These are phyloP conservation scores for Sporothrix sp. DNA, from an alignment of 2,329 filamentous ascomycete genomes.

Conservation along the genomic window DNA sequence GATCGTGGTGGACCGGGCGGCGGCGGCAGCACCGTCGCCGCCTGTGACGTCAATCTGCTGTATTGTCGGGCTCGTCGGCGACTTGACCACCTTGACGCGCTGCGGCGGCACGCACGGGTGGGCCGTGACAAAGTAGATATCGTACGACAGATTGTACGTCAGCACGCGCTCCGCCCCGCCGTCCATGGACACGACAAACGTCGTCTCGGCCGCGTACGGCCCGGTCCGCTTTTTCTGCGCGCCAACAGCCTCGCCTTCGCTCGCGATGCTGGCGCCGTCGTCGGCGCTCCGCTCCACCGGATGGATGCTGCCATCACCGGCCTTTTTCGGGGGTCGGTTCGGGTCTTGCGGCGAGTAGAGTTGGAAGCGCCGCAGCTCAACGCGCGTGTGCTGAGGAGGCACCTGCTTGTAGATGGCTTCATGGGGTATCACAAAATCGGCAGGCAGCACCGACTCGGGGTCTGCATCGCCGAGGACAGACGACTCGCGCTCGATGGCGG, in stretches of 20 bases:
- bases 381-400: constrained; percentile 34
- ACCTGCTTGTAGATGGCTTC: constrained; percentile 43
- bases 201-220: constrained; percentile 32
- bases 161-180: constrained; percentile 31
- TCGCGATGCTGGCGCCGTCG: constrained; percentile 22
- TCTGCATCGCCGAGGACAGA: constrained; percentile 50
- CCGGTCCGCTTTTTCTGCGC: constrained; percentile 15
- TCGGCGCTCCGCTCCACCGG: background rate
- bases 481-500: constrained; percentile 49
- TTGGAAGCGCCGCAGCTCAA: constrained; percentile 42
- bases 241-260: constrained; percentile 17
- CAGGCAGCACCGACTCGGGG: constrained; percentile 43
- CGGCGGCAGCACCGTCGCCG: constrained; percentile 23
- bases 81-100: constrained; percentile 48
- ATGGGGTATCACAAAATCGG: constrained; percentile 52
- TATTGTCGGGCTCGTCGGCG: constrained; percentile 49
- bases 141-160: constrained; percentile 41
- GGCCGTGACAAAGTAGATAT: constrained; percentile 56
- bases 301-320: background rate
- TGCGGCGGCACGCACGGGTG: constrained; percentile 53
- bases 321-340: constrained; percentile 27
- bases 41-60: constrained; percentile 46
- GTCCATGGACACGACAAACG: constrained; percentile 34
- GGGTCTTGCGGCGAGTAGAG: constrained; percentile 36
- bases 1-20: constrained; percentile 36